A percentile compares a stretch with the other conserved stretches of the same genome.
phyloP scores from a whole-genome alignment of 2,329 filamentous ascomycete species.

The Balansia obtecta region DNA sequence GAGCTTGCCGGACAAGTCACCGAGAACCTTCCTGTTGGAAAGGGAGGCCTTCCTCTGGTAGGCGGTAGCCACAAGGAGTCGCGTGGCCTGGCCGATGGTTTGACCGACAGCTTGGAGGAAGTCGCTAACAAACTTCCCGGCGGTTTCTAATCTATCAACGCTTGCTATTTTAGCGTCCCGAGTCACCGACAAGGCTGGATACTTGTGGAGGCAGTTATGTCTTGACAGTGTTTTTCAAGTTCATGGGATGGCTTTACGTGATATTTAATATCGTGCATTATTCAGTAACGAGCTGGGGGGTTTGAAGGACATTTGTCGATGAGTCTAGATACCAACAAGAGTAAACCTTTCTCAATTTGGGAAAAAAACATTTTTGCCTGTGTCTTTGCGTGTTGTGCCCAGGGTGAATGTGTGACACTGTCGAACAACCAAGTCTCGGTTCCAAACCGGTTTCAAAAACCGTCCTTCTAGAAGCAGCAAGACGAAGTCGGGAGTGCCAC shows the following conservation, averaged over 20 bases:
- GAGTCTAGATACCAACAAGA: slow-evolving; percentile 1
- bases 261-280: not conserved
- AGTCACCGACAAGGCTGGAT: not conserved
- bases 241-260: not conserved
- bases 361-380: no score
- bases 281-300: not conserved
- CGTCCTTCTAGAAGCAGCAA: no score
- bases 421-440: no score
- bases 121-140: not conserved
- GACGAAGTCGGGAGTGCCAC: no score
- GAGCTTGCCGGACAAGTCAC: no score
- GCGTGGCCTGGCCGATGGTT: no score
- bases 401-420: not conserved
- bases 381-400: no score
- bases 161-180: not conserved
- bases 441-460: no score
- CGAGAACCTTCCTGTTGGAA: not conserved
- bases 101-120: not conserved
- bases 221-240: not conserved
- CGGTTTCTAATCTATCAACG: not conserved
- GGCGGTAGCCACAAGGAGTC: not conserved
- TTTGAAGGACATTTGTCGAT: not conserved
- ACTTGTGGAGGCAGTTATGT: not conserved
- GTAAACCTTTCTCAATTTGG: not conserved
- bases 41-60: no score